phyloP scores from a whole-genome alignment of 345 rosid genomes.

The Zanthoxylum bungeanum region DNA sequence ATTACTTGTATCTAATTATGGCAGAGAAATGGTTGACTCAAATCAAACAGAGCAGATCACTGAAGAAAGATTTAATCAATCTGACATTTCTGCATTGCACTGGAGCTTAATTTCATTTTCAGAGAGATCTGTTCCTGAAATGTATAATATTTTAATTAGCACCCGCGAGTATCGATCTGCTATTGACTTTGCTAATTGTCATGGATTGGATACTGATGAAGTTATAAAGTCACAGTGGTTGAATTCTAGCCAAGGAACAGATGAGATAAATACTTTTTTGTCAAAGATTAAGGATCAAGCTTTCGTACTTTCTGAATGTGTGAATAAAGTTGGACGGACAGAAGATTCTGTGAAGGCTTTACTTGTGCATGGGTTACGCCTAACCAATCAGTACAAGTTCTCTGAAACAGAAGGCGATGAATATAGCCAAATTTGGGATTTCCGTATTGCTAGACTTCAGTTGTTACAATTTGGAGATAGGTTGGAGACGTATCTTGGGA shows the following conservation, averaged over 20 bases:
- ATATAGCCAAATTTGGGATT: slow-evolving; percentile 57
- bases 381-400: slow-evolving; percentile 52
- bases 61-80: slow-evolving; percentile 33
- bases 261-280: slow-evolving; percentile 56
- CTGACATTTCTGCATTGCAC: slow-evolving; percentile 33
- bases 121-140: slow-evolving; percentile 75
- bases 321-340: slow-evolving; percentile 69
- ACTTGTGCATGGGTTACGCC: slow-evolving; percentile 61
- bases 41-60: slow-evolving; percentile 24
- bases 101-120: slow-evolving; percentile 81
- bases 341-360: slow-evolving; percentile 81
- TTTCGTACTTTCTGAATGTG: slow-evolving; percentile 76
- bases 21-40: slow-evolving; percentile 32
- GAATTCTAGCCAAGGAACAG: slow-evolving; percentile 53
- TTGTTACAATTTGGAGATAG: slow-evolving; percentile 77
- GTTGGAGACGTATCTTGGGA: slow-evolving; percentile 88
- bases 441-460: slow-evolving; percentile 77
- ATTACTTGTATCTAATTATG: slow-evolving; percentile 27
- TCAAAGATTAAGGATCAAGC: slow-evolving; percentile 64
- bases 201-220: slow-evolving; percentile 81
- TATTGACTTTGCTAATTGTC: slow-evolving; percentile 66
- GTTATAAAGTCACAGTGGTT: slow-evolving; percentile 83
- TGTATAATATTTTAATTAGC: slow-evolving; percentile 68
- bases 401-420: slow-evolving; percentile 51
- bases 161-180: slow-evolving; percentile 63